Base-by-base conservation (phyloP, 257 asterid species). In the Salvia hispanica region DNA sequence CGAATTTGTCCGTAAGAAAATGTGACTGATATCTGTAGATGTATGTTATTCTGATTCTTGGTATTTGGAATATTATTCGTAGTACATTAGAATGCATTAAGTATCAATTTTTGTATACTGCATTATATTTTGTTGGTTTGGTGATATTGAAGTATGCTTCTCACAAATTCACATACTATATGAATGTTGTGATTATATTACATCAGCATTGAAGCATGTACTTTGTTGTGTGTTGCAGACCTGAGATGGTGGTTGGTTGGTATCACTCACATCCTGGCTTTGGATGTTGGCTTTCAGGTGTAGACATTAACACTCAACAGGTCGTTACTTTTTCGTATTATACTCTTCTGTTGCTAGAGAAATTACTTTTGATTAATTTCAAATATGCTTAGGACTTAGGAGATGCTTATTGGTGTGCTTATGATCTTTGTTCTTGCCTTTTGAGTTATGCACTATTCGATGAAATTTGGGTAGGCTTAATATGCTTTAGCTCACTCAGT, bases 221-320 rank as follows among this genome's bases (percentile, higher is more conserved):
- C 44, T 46, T 4, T 47, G 67, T 76, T 37, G 8, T 60, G 62
- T 72, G 66, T 78, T 58, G 45, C 90, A 88, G 96, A 71, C 97
- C 97, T 48, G 99, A 94, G 87, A 94, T 94, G 99, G 99, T 94
- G 77, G 97, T 88, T 58, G 99, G 97, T 58, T 94, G 96, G 99
- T 94, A 91, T 72, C 97, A 94, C 73, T 94, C 97, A 16, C 97
- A 94, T 82, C 99, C 99, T 47, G 97, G 99, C 40, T 93, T 93
- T 67, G 99, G 99, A 70, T 91, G 97, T 67, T 93, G 97, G 96
- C 97, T 90, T 63, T 93, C 95, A 62, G 99, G 99, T 37, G 96
- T 90, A 69, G 97, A 93, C 81, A 90, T 93, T 51, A 90, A 93
- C 69, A 90, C 97, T 51, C 97, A 93, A 77, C 99, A 94, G 96